phyloP scores from a whole-genome alignment of 176 grass and related monocot genomes.

The Tillandsia leiboldiana region DNA sequence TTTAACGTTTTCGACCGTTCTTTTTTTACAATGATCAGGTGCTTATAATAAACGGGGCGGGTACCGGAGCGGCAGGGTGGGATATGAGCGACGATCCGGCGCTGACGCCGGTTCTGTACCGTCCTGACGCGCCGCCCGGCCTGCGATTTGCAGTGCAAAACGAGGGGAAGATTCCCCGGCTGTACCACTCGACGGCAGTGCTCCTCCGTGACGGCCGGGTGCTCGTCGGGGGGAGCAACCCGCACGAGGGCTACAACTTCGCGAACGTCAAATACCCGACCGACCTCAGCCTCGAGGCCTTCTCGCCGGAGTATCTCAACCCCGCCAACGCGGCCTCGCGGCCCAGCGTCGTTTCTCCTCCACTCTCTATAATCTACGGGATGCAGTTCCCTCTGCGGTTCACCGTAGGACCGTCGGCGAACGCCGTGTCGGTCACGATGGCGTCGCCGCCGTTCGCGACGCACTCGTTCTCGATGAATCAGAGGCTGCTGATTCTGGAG shows the following conservation, averaged over 20 bases:
- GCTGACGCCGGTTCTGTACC: constrained; percentile 42
- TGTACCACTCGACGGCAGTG: constrained; percentile 60
- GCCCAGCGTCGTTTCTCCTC: constrained; percentile 30
- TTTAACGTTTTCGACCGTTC: no score
- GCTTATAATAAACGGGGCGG: no score
- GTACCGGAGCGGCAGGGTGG: constrained; percentile 11
- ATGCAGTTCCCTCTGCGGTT: neutral
- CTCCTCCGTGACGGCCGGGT: constrained; percentile 64
- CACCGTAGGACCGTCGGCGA: neutral
- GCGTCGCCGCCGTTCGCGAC: neutral
- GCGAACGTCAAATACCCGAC: constrained; percentile 55
- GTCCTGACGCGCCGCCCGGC: constrained; percentile 14
- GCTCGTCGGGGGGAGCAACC: constrained; percentile 76
- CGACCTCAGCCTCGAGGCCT: constrained; percentile 69
- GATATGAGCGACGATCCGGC: constrained; percentile 32
- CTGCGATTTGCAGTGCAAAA: constrained; percentile 44
- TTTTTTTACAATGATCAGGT: no score
- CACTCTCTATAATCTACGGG: constrained; percentile 32
- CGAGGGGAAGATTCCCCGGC: constrained; percentile 29
- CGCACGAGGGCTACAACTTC: constrained; percentile 68
- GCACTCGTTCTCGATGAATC: neutral
- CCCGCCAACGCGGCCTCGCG: constrained; percentile 27
- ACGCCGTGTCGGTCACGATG: neutral
- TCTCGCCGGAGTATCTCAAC: constrained; percentile 63
- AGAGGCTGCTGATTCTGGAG: neutral